Base-by-base conservation (phyloP, 2,329 filamentous ascomycete species). In the Alternaria solani region DNA sequence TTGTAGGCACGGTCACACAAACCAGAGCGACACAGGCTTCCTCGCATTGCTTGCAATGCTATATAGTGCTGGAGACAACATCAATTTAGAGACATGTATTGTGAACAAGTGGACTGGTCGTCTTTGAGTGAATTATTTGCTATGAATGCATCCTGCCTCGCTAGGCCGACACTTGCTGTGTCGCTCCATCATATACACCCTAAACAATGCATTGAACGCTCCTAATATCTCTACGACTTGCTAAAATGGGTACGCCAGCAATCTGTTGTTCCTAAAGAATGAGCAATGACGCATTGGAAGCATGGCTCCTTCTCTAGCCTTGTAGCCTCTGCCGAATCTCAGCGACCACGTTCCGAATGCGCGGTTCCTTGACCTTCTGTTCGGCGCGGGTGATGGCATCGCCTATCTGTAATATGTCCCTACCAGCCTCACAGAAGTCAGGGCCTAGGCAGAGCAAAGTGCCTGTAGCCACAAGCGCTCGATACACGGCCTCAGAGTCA, bases 401-500 rank as follows among this genome's bases (percentile, higher is more conserved):
- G 49, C 83, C 75, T 53, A 88, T 72, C 55, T 84, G 81, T 77
- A 86, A 83, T 42, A 89, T 80, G 64, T 88, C 85, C 75, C 84
- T 84, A 55, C 86, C 85, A 38, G 86, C 84, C 68, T 81, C 81
- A 66, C 82, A 85, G 59, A 89, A 85, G 55, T 89, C 85, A 7
- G 81, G 81, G n/a, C 88, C 84, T 14, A 91, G 80, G 6, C 82
- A 83, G 25, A 93, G 77, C 60, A 96, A 75, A 1, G 94, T 99
- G 0, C 95, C 96, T 0, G 94, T 80, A 0, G 92, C 92, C 7
- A 96, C 91, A 6, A 98, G 83, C 0, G 88, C 88, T 23, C 95
- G 88, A 75, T 94, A 98, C 4, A 95, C 80, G 0, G 92, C 91
- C 75, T 98, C 95, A 0, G 89, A 87, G 69, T 98, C 94, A 2